Conservation (phyloP, 2,329 filamentous ascomycete species). For the Aspergillus calidoustus region DNA sequence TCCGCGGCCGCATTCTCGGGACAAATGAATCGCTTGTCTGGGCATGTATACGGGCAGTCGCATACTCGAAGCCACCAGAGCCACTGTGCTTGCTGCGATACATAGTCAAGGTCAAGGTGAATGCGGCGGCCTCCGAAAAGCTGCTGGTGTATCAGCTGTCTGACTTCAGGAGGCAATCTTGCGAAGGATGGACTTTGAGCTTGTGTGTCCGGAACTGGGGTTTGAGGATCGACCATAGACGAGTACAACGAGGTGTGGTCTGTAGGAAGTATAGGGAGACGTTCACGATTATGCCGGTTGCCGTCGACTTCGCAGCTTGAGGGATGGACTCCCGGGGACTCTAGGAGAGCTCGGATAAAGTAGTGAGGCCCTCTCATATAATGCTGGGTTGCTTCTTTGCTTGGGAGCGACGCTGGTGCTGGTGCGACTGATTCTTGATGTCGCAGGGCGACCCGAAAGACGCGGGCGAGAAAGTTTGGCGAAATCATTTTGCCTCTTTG, state of each 20-base stretch:
- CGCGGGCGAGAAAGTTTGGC: neutral
- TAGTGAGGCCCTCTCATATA: neutral
- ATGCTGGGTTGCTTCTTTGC: neutral
- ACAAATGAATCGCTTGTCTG: slow-evolving; percentile 14
- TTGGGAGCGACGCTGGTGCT: neutral
- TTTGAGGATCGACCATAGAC: neutral
- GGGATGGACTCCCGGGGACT: neutral
- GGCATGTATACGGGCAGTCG: slow-evolving; percentile 9
- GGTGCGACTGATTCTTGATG: neutral
- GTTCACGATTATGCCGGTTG: neutral
- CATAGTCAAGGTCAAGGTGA: slow-evolving; percentile 14
- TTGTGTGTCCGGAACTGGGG: neutral
- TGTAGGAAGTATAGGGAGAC: neutral
- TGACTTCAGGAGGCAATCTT: slow-evolving; percentile 6
- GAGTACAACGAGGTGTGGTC: neutral
- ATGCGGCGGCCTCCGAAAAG: slow-evolving; percentile 13
- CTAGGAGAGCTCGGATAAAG: neutral
- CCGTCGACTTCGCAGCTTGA: neutral
- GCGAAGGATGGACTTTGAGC: slow-evolving; percentile 14
- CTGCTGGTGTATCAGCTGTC: slow-evolving; percentile 10
- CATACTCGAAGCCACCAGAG: slow-evolving; percentile 19
- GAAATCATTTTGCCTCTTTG: neutral
- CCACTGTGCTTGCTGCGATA: neutral
- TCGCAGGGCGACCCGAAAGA: neutral
- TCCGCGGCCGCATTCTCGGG: slow-evolving; percentile 18